Evolutionary conservation across 2,329 filamentous ascomycete species (phyloP).

Genomic region (Fusarium anguioides): DNA sequence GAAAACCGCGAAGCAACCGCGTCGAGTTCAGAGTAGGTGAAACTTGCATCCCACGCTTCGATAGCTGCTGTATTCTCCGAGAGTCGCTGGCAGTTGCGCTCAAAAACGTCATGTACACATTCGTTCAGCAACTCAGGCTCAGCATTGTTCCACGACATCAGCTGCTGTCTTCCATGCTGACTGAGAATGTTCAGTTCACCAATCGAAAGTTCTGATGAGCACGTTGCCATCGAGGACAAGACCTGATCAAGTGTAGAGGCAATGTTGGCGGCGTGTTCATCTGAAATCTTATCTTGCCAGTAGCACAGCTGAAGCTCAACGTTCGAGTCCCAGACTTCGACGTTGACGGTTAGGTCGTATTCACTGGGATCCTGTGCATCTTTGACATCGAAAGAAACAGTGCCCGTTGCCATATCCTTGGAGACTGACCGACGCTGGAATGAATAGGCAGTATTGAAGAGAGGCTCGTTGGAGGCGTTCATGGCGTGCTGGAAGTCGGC

Average conservation of each 20-base stretch:
- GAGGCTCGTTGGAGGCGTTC: conserved; percentile 11
- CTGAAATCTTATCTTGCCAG: conserved; percentile 38
- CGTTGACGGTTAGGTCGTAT: conserved; percentile 39
- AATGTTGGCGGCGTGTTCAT: conserved; percentile 34
- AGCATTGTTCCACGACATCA: conserved; percentile 43
- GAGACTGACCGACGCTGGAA: conserved; percentile 33
- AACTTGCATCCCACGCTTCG: conserved; percentile 58
- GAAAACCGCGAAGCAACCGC: conserved; percentile 43
- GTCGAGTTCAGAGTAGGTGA: conserved; percentile 51
- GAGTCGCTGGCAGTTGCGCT: conserved; percentile 47
- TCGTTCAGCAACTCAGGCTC: conserved; percentile 19
- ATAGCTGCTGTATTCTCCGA: conserved; percentile 51
- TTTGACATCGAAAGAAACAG: conserved; percentile 26
- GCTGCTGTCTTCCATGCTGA: conserved; percentile 15
- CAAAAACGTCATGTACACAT: conserved; percentile 57
- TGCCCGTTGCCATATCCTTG: conserved; percentile 18
- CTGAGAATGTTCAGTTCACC: conserved; percentile 36
- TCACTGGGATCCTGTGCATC: conserved; percentile 34
- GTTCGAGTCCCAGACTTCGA: conserved; percentile 37
- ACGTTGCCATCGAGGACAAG: conserved; percentile 9
- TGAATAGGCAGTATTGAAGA: conserved; percentile 40
- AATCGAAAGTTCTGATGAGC: not conserved
- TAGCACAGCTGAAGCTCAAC: conserved; percentile 38
- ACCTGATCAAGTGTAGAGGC: conserved; percentile 34
- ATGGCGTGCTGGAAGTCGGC: conserved; percentile 8